These are phyloP conservation scores for Cucurbita pepo DNA, from an alignment of 306 rosid species.

Conservation along the genomic window DNA sequence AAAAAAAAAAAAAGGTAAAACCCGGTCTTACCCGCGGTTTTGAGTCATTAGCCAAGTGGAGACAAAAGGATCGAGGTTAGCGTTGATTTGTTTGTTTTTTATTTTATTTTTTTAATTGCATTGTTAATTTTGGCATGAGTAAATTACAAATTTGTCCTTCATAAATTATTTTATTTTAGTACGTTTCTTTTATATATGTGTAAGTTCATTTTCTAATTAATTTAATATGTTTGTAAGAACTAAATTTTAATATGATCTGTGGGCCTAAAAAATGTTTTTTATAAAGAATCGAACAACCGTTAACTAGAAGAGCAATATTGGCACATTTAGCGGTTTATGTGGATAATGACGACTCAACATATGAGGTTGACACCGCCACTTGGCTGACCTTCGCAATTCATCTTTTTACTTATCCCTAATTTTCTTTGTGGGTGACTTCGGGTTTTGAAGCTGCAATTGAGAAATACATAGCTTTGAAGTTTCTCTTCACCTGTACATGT, in stretches of 20 bases:
- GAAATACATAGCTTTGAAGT: background rate
- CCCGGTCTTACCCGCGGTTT: background rate
- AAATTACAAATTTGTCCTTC: too few relatives aligned
- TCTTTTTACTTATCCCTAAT: background rate
- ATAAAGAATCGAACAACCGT: background rate
- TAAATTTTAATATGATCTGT: background rate
- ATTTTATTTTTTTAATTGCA: too few relatives aligned
- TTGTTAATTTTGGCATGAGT: too few relatives aligned
- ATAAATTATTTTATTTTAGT: too few relatives aligned
- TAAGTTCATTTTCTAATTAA: too few relatives aligned
- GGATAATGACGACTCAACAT: background rate
- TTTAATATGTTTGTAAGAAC: too few relatives aligned
- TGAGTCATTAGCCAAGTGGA: too few relatives aligned
- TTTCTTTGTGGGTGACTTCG: background rate
- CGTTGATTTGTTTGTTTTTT: too few relatives aligned
- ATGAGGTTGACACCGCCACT: slow-evolving; percentile 5
- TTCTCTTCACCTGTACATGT: background rate
- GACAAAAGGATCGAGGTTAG: too few relatives aligned
- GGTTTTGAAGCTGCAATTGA: background rate
- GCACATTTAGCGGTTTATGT: background rate
- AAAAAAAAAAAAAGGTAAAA: background rate
- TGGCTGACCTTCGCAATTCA: background rate
- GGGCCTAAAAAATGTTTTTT: background rate
- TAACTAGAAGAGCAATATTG: too few relatives aligned
- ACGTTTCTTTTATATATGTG: too few relatives aligned